These are phyloP conservation scores for Coniochaeta ligniaria DNA, from an alignment of 2,329 filamentous ascomycete genomes.

Conservation along the genomic window DNA sequence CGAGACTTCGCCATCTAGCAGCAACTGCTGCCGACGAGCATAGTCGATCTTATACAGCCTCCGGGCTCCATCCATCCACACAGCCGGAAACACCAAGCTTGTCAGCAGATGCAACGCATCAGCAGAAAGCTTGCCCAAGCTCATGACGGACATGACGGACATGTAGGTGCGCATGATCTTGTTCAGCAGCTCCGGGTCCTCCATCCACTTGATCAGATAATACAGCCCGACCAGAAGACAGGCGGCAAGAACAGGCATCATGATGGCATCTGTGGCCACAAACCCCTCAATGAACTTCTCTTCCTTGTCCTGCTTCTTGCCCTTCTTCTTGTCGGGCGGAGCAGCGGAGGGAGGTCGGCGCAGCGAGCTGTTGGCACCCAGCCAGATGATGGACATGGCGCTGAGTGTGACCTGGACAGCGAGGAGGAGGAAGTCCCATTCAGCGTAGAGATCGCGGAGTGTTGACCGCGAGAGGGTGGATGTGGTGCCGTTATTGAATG, in stretches of 20 bases:
- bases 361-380: slow-evolving; percentile 78
- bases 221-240: slow-evolving; percentile 67
- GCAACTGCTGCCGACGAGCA: slow-evolving; percentile 28
- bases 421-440: slow-evolving; percentile 32
- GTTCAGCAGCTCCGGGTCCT: slow-evolving; percentile 75
- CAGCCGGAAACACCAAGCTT: slow-evolving; percentile 65
- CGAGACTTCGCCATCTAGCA: slow-evolving; percentile 13
- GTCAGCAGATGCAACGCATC: slow-evolving; percentile 60
- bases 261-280: slow-evolving; percentile 69
- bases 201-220: slow-evolving; percentile 80
- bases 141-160: slow-evolving; percentile 70
- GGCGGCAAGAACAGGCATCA: slow-evolving; percentile 76
- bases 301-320: slow-evolving; percentile 39
- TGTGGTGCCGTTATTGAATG: background rate
- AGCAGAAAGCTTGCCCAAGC: slow-evolving; percentile 65
- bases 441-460: background rate
- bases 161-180: slow-evolving; percentile 80
- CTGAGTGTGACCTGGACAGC: slow-evolving; percentile 48
- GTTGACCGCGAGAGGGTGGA: background rate
- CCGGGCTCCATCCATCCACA: slow-evolving; percentile 47
- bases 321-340: slow-evolving; percentile 37
- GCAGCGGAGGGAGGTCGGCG: slow-evolving; percentile 75
- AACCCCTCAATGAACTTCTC: slow-evolving; percentile 54
- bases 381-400: slow-evolving; percentile 75
- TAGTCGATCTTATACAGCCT: slow-evolving; percentile 37